These are phyloP conservation scores for Strobilomyces dryophilus DNA, from an alignment of 768 basidiomycete genomes.

Conservation along the genomic window DNA sequence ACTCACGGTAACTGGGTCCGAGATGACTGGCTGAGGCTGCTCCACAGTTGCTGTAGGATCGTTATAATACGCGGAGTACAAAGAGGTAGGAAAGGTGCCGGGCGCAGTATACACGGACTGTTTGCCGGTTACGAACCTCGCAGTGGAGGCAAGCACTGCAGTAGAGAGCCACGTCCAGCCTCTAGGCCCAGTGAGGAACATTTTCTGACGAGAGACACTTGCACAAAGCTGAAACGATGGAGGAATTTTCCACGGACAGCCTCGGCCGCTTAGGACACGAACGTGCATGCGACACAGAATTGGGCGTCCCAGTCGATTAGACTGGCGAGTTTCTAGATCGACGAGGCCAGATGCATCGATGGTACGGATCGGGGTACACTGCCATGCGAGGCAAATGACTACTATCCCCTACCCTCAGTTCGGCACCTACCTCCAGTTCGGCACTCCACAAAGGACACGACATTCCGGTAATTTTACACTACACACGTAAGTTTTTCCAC, in stretches of 20 bases:
- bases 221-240: neutral
- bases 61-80: slow-evolving; percentile 66
- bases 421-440: too few relatives aligned
- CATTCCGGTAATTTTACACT: too few relatives aligned
- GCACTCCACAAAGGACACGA: too few relatives aligned
- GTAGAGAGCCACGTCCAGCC: neutral
- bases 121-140: slow-evolving; percentile 9
- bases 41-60: slow-evolving; percentile 65
- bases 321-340: neutral
- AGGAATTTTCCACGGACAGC: slow-evolving; percentile 4
- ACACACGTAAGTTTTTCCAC: too few relatives aligned
- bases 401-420: too few relatives aligned
- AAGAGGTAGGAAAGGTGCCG: slow-evolving; percentile 61
- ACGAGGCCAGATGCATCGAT: too few relatives aligned
- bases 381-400: slow-evolving; percentile 7
- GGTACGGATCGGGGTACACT: neutral
- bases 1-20: slow-evolving; percentile 62
- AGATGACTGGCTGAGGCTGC: slow-evolving; percentile 74
- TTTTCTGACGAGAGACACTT: neutral
- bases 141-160: slow-evolving; percentile 3
- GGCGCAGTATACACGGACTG: slow-evolving; percentile 45
- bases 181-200: slow-evolving; percentile 8
- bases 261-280: slow-evolving; percentile 5
- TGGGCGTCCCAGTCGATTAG: neutral
- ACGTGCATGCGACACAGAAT: slow-evolving; percentile 13